Evolutionary conservation across 164 flowering plant species (phyloP).

Genomic region (Paratinospora sagittata): DNA sequence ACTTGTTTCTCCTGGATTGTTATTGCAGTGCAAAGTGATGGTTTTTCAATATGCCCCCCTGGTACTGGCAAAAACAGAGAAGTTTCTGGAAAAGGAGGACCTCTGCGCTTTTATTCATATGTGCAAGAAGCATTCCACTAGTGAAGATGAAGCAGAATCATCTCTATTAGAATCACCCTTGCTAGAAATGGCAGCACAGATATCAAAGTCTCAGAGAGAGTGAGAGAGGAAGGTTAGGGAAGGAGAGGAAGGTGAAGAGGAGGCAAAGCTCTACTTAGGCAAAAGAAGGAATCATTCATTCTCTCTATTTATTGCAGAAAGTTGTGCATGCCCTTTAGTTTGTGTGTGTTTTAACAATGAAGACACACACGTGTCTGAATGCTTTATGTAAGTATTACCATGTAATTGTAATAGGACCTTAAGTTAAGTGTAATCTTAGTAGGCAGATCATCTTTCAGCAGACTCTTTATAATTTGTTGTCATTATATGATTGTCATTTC

Average conservation of each 20-base stretch:
- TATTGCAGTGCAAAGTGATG: constrained; percentile 78
- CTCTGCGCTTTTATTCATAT: constrained; percentile 61
- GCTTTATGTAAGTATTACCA: too few species aligned
- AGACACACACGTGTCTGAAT: too few species aligned
- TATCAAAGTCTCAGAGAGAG: neutral
- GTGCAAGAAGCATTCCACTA: constrained; percentile 34
- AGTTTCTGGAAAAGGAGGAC: constrained; percentile 55
- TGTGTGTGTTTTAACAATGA: too few species aligned
- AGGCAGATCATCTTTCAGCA: too few species aligned
- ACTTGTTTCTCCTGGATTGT: neutral
- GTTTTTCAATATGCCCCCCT: constrained; percentile 84
- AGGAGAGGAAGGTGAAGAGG: neutral
- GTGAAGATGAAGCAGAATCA: constrained; percentile 11
- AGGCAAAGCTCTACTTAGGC: neutral
- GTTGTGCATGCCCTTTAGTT: neutral
- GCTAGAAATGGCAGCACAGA: constrained; percentile 14
- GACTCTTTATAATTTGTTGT: too few species aligned
- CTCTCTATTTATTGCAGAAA: neutral
- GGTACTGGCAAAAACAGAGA: constrained; percentile 60
- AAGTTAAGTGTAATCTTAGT: too few species aligned
- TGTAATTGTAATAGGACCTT: too few species aligned
- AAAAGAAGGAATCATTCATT: neutral
- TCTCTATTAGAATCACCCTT: constrained; percentile 5
- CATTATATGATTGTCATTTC: too few species aligned
- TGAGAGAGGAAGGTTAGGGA: neutral